phyloP scores from a whole-genome alignment of 805 yeast species.

The Babjeviella inositovora region DNA sequence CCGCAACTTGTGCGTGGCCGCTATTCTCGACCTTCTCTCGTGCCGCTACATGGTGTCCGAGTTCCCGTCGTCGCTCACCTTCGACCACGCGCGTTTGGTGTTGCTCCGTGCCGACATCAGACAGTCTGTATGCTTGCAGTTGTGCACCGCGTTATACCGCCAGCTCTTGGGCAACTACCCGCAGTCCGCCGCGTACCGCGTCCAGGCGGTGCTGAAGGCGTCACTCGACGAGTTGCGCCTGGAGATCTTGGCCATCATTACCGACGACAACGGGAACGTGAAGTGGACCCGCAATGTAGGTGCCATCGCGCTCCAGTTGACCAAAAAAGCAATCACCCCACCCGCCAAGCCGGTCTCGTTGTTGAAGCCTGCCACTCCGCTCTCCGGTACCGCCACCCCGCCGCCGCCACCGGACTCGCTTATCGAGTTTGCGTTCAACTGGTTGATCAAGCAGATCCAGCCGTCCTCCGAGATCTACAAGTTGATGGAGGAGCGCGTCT shows the following conservation, averaged over 20 bases:
- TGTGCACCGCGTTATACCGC: conserved; percentile 58
- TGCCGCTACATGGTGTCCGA: conserved; percentile 72
- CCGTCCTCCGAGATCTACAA: conserved; percentile 68
- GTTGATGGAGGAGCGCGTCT: conserved; percentile 52
- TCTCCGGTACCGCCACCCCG: conserved; percentile 5
- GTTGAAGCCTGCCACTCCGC: no score
- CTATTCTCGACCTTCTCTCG: conserved; percentile 49
- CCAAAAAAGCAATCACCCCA: conserved; percentile 15
- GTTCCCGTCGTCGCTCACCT: conserved; percentile 71
- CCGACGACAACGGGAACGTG: conserved; percentile 74
- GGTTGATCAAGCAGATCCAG: conserved; percentile 79
- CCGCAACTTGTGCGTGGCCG: conserved; percentile 24
- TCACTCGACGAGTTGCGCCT: conserved; percentile 35
- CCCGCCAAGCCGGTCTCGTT: no score
- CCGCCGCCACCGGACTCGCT: conserved; percentile 19
- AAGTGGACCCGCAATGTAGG: conserved; percentile 82
- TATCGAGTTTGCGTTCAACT: conserved; percentile 50
- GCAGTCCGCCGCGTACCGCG: conserved; percentile 12
- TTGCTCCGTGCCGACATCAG: conserved; percentile 74
- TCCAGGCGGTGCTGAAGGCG: conserved; percentile 15
- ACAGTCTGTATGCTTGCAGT: conserved; percentile 66
- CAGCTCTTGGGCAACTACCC: conserved; percentile 32
- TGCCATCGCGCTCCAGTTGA: conserved; percentile 54
- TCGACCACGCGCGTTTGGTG: conserved; percentile 70
- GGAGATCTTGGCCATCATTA: conserved; percentile 63